Percentiles rank a stretch among this genome's conserved stretches.
Conservation (phyloP, 495 filamentous ascomycete species). For the Hypoxylon cercidicola region DNA sequence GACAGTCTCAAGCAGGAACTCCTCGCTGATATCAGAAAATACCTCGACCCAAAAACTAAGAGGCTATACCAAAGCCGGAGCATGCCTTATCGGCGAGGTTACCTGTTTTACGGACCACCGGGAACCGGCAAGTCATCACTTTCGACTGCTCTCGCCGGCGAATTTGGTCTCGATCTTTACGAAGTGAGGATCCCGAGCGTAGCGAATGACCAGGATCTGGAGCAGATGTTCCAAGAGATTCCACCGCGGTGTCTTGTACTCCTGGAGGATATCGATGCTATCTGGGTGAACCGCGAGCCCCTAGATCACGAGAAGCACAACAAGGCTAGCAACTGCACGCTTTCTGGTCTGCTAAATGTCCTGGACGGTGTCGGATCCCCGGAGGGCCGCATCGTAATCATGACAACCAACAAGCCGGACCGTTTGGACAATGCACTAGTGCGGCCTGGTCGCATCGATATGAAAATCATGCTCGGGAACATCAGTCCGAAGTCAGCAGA, state of each 20-base stretch:
- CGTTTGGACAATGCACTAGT: slow-evolving; percentile 74
- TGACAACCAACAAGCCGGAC: slow-evolving; percentile 78
- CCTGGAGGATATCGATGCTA: slow-evolving; percentile 74
- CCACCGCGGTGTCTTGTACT: slow-evolving; percentile 72
- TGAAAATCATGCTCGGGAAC: slow-evolving; percentile 67
- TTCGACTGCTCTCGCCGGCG: slow-evolving; percentile 70
- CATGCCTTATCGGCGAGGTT: slow-evolving; percentile 72
- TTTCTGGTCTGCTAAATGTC: slow-evolving; percentile 76
- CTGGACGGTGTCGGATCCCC: slow-evolving; percentile 76
- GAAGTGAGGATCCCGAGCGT: slow-evolving; percentile 66
- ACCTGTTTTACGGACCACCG: slow-evolving; percentile 72
- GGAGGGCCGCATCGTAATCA: slow-evolving; percentile 77
- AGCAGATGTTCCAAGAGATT: slow-evolving; percentile 67
- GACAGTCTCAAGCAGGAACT: slow-evolving; percentile 71
- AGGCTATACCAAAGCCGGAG: slow-evolving; percentile 76
- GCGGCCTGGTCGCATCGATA: slow-evolving; percentile 75
- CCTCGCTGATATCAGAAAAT: slow-evolving; percentile 80
- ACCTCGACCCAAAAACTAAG: slow-evolving; percentile 75
- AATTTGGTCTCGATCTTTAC: slow-evolving; percentile 72
- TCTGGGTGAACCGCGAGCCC: slow-evolving; percentile 58
- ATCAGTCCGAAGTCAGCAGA: slow-evolving; percentile 56
- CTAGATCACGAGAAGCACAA: slow-evolving; percentile 43
- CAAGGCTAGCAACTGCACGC: slow-evolving; percentile 52
- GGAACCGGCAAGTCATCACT: slow-evolving; percentile 75
- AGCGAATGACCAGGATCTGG: slow-evolving; percentile 55